Percentiles rank a stretch among this genome's conserved stretches.
Evolutionary conservation across 441 rosid genomes (phyloP).

Genomic region (Adansonia rubrostipa): DNA sequence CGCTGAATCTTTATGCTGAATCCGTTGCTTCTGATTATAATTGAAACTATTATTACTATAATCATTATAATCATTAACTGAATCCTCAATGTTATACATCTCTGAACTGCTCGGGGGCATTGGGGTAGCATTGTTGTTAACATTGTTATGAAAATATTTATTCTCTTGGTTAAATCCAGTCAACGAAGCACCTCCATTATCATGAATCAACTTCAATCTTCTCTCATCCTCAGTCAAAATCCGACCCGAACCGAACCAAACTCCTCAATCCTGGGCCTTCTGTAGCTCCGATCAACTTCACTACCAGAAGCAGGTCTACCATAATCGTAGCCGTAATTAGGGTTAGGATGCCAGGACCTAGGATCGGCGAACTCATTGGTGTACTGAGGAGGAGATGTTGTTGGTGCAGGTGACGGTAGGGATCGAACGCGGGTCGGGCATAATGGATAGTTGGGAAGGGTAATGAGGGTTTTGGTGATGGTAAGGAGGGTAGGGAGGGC

Average conservation of each 20-base stretch:
- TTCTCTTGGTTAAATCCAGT: constrained; percentile 19
- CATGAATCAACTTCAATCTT: constrained; percentile 78
- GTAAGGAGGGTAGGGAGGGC: constrained; percentile 52
- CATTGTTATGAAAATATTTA: constrained; percentile 15
- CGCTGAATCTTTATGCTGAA: constrained; percentile 21
- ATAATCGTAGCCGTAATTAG: constrained; percentile 32
- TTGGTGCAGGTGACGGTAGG: constrained; percentile 31
- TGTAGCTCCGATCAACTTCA: constrained; percentile 60
- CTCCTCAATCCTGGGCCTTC: constrained; percentile 74
- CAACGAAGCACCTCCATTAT: constrained; percentile 56
- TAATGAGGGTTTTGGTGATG: constrained; percentile 44
- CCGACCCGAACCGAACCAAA: constrained; percentile 26
- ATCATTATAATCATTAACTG: constrained; percentile 24
- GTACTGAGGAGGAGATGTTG: constrained; percentile 18
- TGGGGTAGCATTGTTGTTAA: constrained; percentile 10
- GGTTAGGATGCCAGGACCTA: constrained; percentile 50
- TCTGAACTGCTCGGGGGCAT: constrained; percentile 35
- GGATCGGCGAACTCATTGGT: constrained; percentile 34
- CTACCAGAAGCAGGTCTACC: constrained; percentile 34
- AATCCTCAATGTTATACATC: constrained; percentile 32
- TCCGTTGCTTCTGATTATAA: constrained; percentile 5
- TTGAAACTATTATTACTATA: neutral
- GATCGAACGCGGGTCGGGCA: constrained; percentile 49
- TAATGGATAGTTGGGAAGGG: constrained; percentile 39
- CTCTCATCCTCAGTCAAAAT: constrained; percentile 62